Base-by-base conservation (phyloP, 1,284 basidiomycete genomes). In the Wolfiporia cocos region DNA sequence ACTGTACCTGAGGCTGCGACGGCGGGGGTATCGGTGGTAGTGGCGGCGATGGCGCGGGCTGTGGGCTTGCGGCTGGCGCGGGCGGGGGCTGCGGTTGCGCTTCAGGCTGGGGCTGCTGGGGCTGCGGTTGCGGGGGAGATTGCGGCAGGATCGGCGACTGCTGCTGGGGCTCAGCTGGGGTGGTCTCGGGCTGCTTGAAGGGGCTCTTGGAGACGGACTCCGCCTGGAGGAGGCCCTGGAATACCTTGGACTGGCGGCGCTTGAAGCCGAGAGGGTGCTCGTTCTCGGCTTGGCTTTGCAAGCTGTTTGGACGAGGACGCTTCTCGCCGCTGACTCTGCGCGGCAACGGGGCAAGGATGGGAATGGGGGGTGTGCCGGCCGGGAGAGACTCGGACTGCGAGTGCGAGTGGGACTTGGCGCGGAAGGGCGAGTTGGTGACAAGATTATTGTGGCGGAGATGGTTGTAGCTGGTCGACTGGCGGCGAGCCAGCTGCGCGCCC, bases 391-490 rank as follows among this genome's bases (percentile, higher is more conserved):
- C 26, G 9, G 26, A 66, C 44, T 78, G 74, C 1, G 73, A 74
- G 54, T 89, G 91, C 72, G 96, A 97, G 6, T 89, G 89, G 9
- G 89, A 93, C 54, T 92, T 92, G 35, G 84, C n/a, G 54, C 89
- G 91, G 72, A 97, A 97, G 6, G 89, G 89, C 9, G 89, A 93
- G 54, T 92, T 92, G 35, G 84, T 82, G 18, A 94, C 92, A 41
- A 93, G 81, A 53, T 86, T 82, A 62, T 86, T 90, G 49, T 70
- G 83, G 49, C 77, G 76, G 50, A 92, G 75, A 62, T 89, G 86
- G 55, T 81, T 86, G 69, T 87, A 93, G 55, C 85, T 89, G 39
- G 78, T 83, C 15, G 86, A 90, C 3, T 83, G 78, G 37, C 91
- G 75, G 39, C 91, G 76, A 39, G 83, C 78, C 37, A 84, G 62